Base-by-base conservation (phyloP, 768 basidiomycete species). In the Tulasnella sp. region DNA sequence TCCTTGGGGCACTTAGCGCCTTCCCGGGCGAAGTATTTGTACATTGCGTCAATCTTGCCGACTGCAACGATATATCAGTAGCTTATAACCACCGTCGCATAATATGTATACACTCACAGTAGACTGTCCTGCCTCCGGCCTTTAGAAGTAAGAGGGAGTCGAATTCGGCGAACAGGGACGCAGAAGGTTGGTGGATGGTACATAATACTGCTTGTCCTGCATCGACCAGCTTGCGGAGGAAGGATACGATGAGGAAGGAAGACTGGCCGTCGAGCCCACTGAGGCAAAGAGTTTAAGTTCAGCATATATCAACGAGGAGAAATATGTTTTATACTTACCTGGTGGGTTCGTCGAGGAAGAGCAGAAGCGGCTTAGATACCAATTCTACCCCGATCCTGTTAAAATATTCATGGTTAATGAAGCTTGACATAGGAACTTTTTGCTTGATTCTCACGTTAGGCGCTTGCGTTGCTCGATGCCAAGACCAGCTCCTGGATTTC, bases 141-240 rank as follows among this genome's bases (percentile, higher is more conserved):
- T 81, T 78, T 3, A 95, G 75, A 0, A 95, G 76, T 7, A 94
- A 73, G 1, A 95, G 73, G 29, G 84, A 73, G 66, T 94, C 91
- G 64, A 93, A 93, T 41, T 79, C 80, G 65, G 87, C 80, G 75
- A 92, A 94, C 26, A 92, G 73, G 67, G 91, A 82, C 1, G 86
- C 86, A 24, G 88, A 90, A 2, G 90, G 90, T 75, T 87, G 90
- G 63, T 91, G 89, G 65, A 93, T 90, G 76, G 88, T 94, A 83
- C 90, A 93, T n/a, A 94, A 74, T 64, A 94, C 91, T 30, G 88
- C 85, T 68, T 91, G 90, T 1, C 91, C 91, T 62, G 79, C 80
- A 61, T 86, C 78, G 7, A 89, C 88, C 29, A 93, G 80, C 48
- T 82, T 78, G 9, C 84, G 76, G 45, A 93, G 73, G 73, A 93